Evolutionary conservation across 129 eudicot genomes (phyloP).

Genomic region (Logfia minima): DNA sequence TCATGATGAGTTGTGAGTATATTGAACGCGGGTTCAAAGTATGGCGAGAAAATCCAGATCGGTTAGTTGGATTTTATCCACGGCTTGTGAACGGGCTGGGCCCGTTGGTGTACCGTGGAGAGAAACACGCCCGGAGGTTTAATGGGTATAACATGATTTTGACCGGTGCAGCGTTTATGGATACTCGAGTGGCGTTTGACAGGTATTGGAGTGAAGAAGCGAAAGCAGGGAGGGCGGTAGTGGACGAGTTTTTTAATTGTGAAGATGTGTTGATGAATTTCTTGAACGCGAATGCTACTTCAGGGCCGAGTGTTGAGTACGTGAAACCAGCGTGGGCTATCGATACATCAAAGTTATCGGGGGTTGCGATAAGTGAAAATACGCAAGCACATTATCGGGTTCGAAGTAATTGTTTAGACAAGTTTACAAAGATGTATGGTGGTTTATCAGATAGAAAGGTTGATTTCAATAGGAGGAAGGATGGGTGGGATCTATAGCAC

Average conservation of each 20-base stretch:
- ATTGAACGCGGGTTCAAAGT: conserved; percentile 83
- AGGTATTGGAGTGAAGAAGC: conserved; percentile 87
- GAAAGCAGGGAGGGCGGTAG: conserved; percentile 51
- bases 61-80: conserved; percentile 83
- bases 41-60: conserved; percentile 81
- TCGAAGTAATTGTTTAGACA: conserved; percentile 58
- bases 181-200: conserved; percentile 45
- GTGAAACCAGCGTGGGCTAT: conserved; percentile 70
- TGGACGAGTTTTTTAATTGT: conserved; percentile 69
- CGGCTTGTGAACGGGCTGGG: conserved; percentile 52
- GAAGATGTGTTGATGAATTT: conserved; percentile 86
- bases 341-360: conserved; percentile 72
- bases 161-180: conserved; percentile 87
- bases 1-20: conserved; percentile 85
- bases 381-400: conserved; percentile 68
- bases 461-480: conserved; percentile 57
- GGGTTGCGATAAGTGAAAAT: conserved; percentile 76
- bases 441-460: conserved; percentile 51
- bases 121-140: conserved; percentile 67
- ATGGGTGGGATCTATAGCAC: conserved; percentile 87
- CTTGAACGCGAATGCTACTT: conserved; percentile 69
- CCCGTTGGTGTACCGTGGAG: conserved; percentile 65
- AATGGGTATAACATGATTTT: conserved; percentile 82
- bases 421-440: conserved; percentile 63
- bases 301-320: conserved; percentile 51